These are phyloP conservation scores for Pochonia chlamydosporia DNA, from an alignment of 2,329 filamentous ascomycete genomes.

Conservation along the genomic window DNA sequence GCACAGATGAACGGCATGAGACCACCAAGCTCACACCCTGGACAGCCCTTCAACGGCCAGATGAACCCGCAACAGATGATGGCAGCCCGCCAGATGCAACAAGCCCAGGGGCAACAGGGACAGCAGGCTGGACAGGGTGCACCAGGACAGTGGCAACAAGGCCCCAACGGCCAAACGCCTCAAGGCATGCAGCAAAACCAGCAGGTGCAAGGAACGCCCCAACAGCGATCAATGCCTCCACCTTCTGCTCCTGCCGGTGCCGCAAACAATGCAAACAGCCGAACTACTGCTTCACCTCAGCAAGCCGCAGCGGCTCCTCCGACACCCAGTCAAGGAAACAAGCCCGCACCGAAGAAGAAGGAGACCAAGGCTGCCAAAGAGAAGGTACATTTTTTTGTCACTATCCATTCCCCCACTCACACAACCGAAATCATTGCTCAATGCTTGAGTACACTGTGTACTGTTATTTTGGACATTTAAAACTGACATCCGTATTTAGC, in stretches of 20 bases:
- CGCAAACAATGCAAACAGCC: constrained; percentile 44
- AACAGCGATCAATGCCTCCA: constrained; percentile 65
- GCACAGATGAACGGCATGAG: constrained; percentile 62
- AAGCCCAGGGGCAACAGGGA: constrained; percentile 26
- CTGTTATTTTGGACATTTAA: not conserved
- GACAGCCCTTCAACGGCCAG: constrained; percentile 48
- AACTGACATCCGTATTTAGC: constrained; percentile 21
- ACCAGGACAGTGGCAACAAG: constrained; percentile 34
- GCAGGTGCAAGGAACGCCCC: constrained; percentile 61
- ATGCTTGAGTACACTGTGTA: too few relatives aligned
- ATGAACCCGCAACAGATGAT: constrained; percentile 59
- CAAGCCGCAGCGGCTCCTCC: constrained; percentile 63
- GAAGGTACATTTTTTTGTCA: constrained; percentile 47
- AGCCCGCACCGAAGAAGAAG: constrained; percentile 75
- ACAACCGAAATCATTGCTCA: too few relatives aligned
- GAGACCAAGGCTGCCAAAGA: constrained; percentile 57
- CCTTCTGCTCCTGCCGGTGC: constrained; percentile 52
- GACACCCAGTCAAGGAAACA: constrained; percentile 68
- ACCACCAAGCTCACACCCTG: constrained; percentile 63
- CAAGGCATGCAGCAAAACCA: constrained; percentile 35
- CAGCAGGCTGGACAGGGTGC: constrained; percentile 22
- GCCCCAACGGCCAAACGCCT: constrained; percentile 34
- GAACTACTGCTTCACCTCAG: constrained; percentile 56
- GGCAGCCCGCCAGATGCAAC: constrained; percentile 36
- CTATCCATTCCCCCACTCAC: too few relatives aligned